A percentile compares a stretch with the other conserved stretches of the same genome.
Evolutionary conservation across 345 rosid genomes (phyloP).

Genomic region (Dimocarpus longan): DNA sequence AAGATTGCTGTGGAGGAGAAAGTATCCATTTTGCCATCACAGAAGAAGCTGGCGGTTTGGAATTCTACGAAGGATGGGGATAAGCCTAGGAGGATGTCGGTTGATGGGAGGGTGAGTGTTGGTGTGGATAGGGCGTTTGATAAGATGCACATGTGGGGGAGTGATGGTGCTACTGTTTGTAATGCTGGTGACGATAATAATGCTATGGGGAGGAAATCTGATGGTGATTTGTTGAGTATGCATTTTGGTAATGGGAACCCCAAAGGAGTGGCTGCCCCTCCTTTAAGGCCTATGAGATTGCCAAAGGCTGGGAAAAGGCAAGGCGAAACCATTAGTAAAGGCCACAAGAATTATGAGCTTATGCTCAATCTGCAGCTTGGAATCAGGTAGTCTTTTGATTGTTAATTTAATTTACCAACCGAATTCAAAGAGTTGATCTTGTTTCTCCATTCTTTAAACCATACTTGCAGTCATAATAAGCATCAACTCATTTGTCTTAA

Average conservation of each 20-base stretch:
- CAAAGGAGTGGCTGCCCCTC: conserved; percentile 12
- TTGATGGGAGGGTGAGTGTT: conserved; percentile 84
- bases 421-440: neutral
- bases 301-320: conserved; percentile 72
- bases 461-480: neutral
- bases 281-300: conserved; percentile 53
- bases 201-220: conserved; percentile 19
- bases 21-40: conserved; percentile 78
- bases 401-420: neutral
- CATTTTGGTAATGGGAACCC: conserved; percentile 40
- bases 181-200: neutral
- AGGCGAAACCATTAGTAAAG: conserved; percentile 88
- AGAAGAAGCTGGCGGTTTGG: conserved; percentile 81
- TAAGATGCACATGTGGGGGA: conserved; percentile 72
- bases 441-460: neutral
- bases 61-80: conserved; percentile 63
- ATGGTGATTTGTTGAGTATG: conserved; percentile 50
- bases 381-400: conserved; percentile 37
- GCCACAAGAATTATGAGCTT: conserved; percentile 88
- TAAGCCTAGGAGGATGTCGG: conserved; percentile 67
- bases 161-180: conserved; percentile 3
- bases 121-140: conserved; percentile 73
- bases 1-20: conserved; percentile 61
- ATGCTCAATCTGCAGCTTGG: conserved; percentile 93
- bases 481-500: neutral